Base-by-base conservation (phyloP, 768 basidiomycete species). In the Boletus tomentosulus region DNA sequence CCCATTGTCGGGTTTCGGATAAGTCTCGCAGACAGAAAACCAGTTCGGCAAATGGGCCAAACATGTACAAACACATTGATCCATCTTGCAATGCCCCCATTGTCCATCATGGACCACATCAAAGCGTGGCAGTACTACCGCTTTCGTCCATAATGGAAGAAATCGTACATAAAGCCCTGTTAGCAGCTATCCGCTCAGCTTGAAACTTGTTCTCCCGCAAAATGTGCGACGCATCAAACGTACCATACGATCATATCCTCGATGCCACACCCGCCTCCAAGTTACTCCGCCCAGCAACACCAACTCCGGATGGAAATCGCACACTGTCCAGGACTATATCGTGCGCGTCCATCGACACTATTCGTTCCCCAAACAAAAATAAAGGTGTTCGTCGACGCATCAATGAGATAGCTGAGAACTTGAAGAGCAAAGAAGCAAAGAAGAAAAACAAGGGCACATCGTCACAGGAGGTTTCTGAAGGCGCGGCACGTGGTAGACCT, bases 1-100 rank as follows among this genome's bases (percentile, higher is more conserved):
- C 59, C 60, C 57, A 57, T 58, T 22, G 61, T 67, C 61, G 68
- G 66, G 44, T 34, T 44, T 46, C 65, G 65, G 65, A 66, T 53
- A 38, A 10, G 38, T 8, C n/a, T 15, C 9, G 10, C 6, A 22
- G 16, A 46, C 15, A 30, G 34, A 38, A 38, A 31, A 46, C 13
- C 9, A 4, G 8, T 13, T 28, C 33, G 42, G 10, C 15, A 37
- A 37, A 37, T 37, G 16, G 6, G 33, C 24, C 39, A 46, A 63
- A 58, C 28, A 54, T 25, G 19, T 13, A 50, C 55, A 63, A 61
- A 60, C 3, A 54, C 22, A 30, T 15, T n/a, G n/a, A n/a, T n/a
- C n/a, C n/a, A n/a, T n/a, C 12, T 31, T 31, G 30, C 4, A 2
- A 16, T 27, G 25, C 27, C 35, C 1, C 15, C 43, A 4, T 45